These are phyloP conservation scores for Leishmania martiniquensis DNA, from an alignment of 208 protist genomes.

Conservation along the genomic window DNA sequence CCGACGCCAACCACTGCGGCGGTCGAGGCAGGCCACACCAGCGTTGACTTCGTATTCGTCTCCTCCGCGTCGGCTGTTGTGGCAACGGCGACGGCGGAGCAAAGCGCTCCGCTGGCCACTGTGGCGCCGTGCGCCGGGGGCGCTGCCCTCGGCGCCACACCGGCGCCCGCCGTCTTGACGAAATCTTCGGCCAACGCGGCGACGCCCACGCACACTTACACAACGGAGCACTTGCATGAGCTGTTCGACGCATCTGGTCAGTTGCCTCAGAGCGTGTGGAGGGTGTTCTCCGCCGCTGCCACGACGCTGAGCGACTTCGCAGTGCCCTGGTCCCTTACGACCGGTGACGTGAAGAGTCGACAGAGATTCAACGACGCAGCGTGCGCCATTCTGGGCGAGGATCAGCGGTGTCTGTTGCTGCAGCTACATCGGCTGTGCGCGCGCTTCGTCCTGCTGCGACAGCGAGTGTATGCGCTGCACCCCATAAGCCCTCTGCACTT, in stretches of 20 bases:
- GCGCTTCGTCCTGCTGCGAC: slow-evolving; percentile 22
- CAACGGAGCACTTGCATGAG: slow-evolving; percentile 20
- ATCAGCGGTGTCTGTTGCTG: slow-evolving; percentile 20
- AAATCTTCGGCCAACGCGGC: background rate
- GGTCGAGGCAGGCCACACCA: background rate
- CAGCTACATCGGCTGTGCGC: slow-evolving; percentile 30
- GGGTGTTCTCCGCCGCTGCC: slow-evolving; percentile 13
- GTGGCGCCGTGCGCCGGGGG: background rate
- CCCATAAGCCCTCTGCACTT: slow-evolving; percentile 24
- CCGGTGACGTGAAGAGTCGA: background rate
- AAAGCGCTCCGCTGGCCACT: background rate
- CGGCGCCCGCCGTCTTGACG: background rate
- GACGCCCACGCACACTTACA: slow-evolving; percentile 17
- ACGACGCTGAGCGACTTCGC: slow-evolving; percentile 19
- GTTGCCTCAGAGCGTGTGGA: slow-evolving; percentile 19
- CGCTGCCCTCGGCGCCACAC: background rate
- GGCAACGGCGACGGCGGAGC: background rate
- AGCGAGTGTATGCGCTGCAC: slow-evolving; percentile 22
- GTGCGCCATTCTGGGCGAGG: slow-evolving; percentile 12
- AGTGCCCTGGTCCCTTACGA: slow-evolving; percentile 30
- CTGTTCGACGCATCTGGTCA: slow-evolving; percentile 18
- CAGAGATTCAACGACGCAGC: slow-evolving; percentile 18
- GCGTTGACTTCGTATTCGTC: background rate
- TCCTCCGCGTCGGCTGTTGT: slow-evolving; percentile 1
- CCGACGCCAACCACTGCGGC: background rate